Conservation (phyloP, 192 early-diverging fungal genomes). For the Backusella westeae region DNA sequence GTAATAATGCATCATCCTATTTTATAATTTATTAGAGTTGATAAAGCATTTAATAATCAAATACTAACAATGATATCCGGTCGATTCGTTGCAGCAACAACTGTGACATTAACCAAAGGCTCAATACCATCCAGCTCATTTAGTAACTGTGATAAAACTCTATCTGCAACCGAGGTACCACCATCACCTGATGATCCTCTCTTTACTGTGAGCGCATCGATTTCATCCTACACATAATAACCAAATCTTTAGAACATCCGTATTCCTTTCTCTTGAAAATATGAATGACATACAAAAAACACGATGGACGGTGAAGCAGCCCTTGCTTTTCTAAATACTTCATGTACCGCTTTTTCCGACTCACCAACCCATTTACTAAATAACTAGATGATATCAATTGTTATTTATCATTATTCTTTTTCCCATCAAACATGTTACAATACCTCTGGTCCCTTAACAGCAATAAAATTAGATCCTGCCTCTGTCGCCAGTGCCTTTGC, state of each 20-base stretch:
- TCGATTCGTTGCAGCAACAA: constrained; percentile 97
- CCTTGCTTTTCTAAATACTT: constrained; percentile 93
- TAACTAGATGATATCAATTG: constrained; percentile 47
- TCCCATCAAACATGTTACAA: background rate
- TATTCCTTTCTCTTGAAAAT: background rate
- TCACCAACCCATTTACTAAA: constrained; percentile 99
- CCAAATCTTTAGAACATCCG: background rate
- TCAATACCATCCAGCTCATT: constrained; percentile 97
- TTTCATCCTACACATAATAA: constrained; percentile 74
- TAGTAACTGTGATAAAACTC: constrained; percentile 93
- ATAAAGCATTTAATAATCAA: background rate
- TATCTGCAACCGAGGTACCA: constrained; percentile 83
- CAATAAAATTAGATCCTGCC: constrained; percentile 94
- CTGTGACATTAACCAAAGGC: constrained; percentile 91
- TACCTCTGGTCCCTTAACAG: constrained; percentile 97
- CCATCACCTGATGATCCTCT: constrained; percentile 62
- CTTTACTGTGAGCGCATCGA: constrained; percentile 91
- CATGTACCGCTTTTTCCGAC: constrained; percentile 93
- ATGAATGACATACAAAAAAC: constrained; percentile 84
- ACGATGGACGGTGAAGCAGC: constrained; percentile 94
- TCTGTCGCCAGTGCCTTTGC: constrained; percentile 98
- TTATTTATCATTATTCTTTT: background rate
- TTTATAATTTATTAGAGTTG: background rate
- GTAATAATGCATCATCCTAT: constrained; percentile 84
- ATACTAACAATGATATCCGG: constrained; percentile 85